Conservation (phyloP, 2,329 filamentous ascomycete genomes). For the Epichloe typhina region DNA sequence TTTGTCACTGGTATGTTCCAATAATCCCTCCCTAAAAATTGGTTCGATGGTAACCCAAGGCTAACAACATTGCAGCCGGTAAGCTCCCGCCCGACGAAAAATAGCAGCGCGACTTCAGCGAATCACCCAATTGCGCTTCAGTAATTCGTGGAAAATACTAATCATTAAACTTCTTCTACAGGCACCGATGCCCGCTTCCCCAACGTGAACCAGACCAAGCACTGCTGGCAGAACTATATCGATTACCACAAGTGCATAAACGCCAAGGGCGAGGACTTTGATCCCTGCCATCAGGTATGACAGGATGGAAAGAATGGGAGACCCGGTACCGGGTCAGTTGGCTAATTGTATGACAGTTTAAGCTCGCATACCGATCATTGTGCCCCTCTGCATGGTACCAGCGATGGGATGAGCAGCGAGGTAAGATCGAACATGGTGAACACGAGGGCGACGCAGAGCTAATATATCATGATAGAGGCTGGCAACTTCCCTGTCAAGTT, state of each 20-base stretch:
- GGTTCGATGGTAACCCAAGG: constrained; percentile 24
- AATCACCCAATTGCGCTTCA: constrained; percentile 17
- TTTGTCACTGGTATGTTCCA: constrained; percentile 84
- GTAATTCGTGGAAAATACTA: constrained; percentile 5
- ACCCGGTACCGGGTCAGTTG: constrained; percentile 5
- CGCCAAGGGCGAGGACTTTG: constrained; percentile 97
- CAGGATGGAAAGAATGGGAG: background rate
- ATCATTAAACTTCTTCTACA: constrained; percentile 23
- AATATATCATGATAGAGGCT: constrained; percentile 35
- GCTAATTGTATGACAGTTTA: constrained; percentile 52
- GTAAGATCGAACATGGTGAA: constrained; percentile 37
- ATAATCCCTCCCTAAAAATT: constrained; percentile 25
- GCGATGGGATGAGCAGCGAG: constrained; percentile 96
- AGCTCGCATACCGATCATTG: constrained; percentile 88
- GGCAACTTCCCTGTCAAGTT: constrained; percentile 55
- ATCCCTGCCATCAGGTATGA: constrained; percentile 85
- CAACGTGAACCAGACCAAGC: constrained; percentile 97
- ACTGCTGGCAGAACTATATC: constrained; percentile 99
- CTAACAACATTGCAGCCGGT: constrained; percentile 34
- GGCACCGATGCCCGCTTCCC: constrained; percentile 99
- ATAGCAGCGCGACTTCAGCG: constrained; percentile 8
- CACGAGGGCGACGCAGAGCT: constrained; percentile 9
- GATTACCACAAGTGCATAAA: constrained; percentile 99
- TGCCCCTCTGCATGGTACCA: constrained; percentile 91
- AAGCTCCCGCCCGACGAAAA: constrained; percentile 17